phyloP scores from a whole-genome alignment of 2,329 filamentous ascomycete species.

The Talaromyces atroroseus region DNA sequence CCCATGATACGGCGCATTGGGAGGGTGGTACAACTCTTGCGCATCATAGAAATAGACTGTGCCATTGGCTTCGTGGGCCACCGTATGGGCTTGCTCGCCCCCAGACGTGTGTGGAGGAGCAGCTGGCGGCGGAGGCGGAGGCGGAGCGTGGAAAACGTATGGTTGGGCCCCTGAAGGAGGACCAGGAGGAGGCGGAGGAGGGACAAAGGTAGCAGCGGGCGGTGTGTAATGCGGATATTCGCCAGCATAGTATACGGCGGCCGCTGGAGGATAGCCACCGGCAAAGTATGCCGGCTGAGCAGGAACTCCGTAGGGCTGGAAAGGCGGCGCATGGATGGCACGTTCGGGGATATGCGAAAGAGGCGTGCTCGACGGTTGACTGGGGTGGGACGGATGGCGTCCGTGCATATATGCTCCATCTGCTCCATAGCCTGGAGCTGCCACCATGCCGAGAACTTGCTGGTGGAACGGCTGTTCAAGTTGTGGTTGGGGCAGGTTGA shows the following conservation, averaged over 20 bases:
- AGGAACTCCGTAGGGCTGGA: constrained; percentile 70
- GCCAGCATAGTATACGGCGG: constrained; percentile 61
- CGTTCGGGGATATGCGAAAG: constrained; percentile 89
- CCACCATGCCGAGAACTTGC: constrained; percentile 75
- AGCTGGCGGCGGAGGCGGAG: constrained; percentile 2
- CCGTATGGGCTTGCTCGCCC: constrained; percentile 42
- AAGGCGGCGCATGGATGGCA: constrained; percentile 82
- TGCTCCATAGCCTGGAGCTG: constrained; percentile 50
- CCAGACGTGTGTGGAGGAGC: constrained; percentile 11
- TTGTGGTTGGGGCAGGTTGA: constrained; percentile 57
- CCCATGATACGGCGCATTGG: constrained; percentile 45
- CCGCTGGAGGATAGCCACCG: constrained; percentile 52
- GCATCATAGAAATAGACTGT: constrained; percentile 98
- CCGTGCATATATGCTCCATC: constrained; percentile 55
- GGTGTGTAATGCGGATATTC: constrained; percentile 22
- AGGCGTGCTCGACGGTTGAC: constrained; percentile 70
- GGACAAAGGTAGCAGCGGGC: constrained; percentile 21
- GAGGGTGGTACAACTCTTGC: constrained; percentile 59
- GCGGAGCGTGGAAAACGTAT: constrained; percentile 8
- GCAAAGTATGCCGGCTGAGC: constrained; percentile 51
- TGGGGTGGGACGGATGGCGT: constrained; percentile 64
- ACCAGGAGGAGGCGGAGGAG: constrained; percentile 18
- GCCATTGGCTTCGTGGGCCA: constrained; percentile 85
- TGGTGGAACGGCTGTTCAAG: constrained; percentile 88
- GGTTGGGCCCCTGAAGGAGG: constrained; percentile 5